Percentiles rank a stretch among this genome's conserved stretches.
Conservation (phyloP, 2,329 filamentous ascomycete species). For the Rutstroemia sp. region DNA sequence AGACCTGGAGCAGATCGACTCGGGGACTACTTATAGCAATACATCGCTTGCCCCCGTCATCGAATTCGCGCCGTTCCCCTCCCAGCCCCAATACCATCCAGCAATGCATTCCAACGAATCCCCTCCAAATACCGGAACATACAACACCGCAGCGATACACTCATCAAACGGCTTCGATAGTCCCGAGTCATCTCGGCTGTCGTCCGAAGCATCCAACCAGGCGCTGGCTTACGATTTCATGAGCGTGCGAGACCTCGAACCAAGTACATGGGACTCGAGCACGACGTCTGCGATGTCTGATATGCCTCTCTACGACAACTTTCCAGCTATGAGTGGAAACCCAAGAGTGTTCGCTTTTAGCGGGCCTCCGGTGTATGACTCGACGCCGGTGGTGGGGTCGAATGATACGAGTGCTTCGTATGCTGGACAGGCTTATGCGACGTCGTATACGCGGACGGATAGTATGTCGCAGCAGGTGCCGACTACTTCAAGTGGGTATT, state of each 20-base stretch:
- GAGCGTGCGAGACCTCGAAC: neutral
- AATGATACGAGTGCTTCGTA: no score
- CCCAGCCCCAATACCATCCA: neutral
- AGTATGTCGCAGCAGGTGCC: no score
- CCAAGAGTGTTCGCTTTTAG: no score
- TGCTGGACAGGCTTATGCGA: no score
- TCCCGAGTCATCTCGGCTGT: neutral
- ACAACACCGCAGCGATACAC: neutral
- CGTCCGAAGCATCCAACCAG: neutral
- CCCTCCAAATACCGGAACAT: neutral
- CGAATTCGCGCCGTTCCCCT: neutral
- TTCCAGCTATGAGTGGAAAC: no score
- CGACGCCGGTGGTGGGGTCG: no score
- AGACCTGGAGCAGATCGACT: neutral
- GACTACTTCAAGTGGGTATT: no score
- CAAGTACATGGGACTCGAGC: neutral
- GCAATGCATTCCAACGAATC: neutral
- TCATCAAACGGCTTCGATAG: neutral
- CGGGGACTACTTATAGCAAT: neutral
- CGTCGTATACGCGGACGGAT: no score
- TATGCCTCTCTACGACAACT: no score
- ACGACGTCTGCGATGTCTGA: no score
- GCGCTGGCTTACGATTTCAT: neutral
- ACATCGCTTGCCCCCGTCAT: neutral
- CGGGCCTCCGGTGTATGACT: no score